Percentiles rank a stretch among this genome's conserved stretches.
Conservation (phyloP, 1,284 basidiomycete genomes). For the Naganishia cerealis region DNA sequence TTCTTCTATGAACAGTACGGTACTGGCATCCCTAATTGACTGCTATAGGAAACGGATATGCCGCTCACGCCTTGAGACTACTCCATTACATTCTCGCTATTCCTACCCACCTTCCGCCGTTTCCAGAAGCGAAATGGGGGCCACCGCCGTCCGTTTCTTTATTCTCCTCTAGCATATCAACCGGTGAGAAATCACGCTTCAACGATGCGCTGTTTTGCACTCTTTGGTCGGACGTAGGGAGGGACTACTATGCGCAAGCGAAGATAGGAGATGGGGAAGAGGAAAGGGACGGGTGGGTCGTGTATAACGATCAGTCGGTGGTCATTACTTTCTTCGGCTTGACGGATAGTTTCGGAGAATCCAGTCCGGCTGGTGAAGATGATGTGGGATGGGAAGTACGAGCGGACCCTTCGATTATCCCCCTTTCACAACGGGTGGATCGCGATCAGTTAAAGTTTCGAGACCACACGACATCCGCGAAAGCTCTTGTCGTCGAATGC, state of each 20-base stretch:
- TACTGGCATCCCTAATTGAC: too few species aligned
- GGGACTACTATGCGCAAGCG: constrained; percentile 16
- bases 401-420: not conserved
- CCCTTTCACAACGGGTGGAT: not conserved
- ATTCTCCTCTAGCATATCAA: not conserved
- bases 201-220: constrained; percentile 22
- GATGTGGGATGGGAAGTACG: not conserved
- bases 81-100: constrained; percentile 23
- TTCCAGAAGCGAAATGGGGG: constrained; percentile 12
- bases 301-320: not conserved
- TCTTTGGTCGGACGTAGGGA: constrained; percentile 31
- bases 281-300: constrained; percentile 28
- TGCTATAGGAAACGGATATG: too few species aligned
- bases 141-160: not conserved
- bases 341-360: not conserved
- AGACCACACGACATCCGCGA: not conserved
- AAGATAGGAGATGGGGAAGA: constrained; percentile 16
- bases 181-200: not conserved
- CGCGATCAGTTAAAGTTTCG: not conserved
- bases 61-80: too few species aligned
- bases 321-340: not conserved
- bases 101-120: constrained; percentile 21
- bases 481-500: not conserved
- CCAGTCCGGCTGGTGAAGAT: not conserved
- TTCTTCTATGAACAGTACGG: too few species aligned